Evolutionary conservation across 805 yeast genomes (phyloP).

Genomic region (Sugiyamaella smithiae): DNA sequence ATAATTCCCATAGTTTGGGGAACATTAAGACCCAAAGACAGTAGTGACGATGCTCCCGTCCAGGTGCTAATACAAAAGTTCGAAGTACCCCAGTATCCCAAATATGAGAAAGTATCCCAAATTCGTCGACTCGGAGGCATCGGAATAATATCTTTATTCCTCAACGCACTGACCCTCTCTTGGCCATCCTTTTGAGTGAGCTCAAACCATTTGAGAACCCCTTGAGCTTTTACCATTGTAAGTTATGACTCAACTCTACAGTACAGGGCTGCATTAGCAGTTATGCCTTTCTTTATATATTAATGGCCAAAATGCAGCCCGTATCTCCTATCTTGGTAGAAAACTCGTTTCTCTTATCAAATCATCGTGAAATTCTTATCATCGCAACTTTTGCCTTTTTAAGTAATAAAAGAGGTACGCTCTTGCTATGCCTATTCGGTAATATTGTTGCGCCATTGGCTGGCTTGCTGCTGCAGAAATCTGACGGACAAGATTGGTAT

Average conservation of each 20-base stretch:
- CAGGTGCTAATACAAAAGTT: slow-evolving; percentile 41
- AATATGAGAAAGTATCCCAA: slow-evolving; percentile 45
- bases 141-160: slow-evolving; percentile 41
- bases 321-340: too few species aligned
- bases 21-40: slow-evolving; percentile 45
- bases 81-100: slow-evolving; percentile 25
- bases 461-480: too few species aligned
- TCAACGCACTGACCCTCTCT: slow-evolving; percentile 11
- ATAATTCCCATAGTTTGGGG: slow-evolving; percentile 45
- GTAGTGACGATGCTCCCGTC: slow-evolving; percentile 43
- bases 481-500: too few species aligned
- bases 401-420: not conserved
- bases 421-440: too few species aligned
- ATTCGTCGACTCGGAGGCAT: slow-evolving; percentile 45
- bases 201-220: slow-evolving; percentile 5
- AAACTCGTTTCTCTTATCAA: too few species aligned
- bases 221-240: not conserved
- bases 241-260: too few species aligned
- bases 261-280: too few species aligned
- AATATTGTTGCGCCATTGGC: too few species aligned
- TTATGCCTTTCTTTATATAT: too few species aligned
- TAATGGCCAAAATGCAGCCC: too few species aligned
- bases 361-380: too few species aligned
- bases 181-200: slow-evolving; percentile 1
- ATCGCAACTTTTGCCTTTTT: not conserved